A percentile compares a stretch with the other conserved stretches of the same genome.
phyloP scores from a whole-genome alignment of 1,284 basidiomycete species.

The Sporisorium sorghi region DNA sequence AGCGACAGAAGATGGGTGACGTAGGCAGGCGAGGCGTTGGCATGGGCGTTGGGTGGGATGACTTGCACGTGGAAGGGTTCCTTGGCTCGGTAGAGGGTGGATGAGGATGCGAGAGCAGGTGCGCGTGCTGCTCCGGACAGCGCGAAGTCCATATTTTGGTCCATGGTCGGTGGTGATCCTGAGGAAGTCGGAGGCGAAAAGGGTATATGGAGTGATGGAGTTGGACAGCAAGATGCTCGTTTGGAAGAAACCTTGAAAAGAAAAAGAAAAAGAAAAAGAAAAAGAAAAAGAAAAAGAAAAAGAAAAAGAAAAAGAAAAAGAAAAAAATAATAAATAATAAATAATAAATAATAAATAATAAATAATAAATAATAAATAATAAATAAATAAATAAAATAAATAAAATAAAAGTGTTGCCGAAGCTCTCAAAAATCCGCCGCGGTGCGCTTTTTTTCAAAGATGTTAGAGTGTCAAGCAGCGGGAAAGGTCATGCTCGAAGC shows the following conservation, averaged over 20 bases:
- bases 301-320: neutral
- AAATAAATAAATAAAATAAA: neutral
- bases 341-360: neutral
- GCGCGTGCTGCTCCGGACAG: constrained; percentile 45
- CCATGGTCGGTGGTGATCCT: constrained; percentile 17
- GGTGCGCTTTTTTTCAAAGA: neutral
- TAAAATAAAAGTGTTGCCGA: constrained; percentile 6
- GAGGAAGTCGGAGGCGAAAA: neutral
- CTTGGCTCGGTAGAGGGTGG: constrained; percentile 29
- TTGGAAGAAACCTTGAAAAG: neutral
- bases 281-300: constrained; percentile 3
- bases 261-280: neutral
- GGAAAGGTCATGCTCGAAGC: constrained; percentile 9
- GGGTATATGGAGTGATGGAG: neutral
- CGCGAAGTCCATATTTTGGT: constrained; percentile 36
- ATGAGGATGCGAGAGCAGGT: constrained; percentile 27
- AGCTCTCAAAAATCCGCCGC: constrained; percentile 3
- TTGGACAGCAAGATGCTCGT: neutral
- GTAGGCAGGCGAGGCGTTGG: constrained; percentile 46
- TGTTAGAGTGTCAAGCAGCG: constrained; percentile 4
- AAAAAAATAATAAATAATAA: too few species aligned
- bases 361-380: neutral
- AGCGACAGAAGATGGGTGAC: constrained; percentile 55
- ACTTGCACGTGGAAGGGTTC: constrained; percentile 47
- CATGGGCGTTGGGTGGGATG: constrained; percentile 37